phyloP scores from a whole-genome alignment of 169 alveolate genomes.

The Plasmodium vivax region DNA sequence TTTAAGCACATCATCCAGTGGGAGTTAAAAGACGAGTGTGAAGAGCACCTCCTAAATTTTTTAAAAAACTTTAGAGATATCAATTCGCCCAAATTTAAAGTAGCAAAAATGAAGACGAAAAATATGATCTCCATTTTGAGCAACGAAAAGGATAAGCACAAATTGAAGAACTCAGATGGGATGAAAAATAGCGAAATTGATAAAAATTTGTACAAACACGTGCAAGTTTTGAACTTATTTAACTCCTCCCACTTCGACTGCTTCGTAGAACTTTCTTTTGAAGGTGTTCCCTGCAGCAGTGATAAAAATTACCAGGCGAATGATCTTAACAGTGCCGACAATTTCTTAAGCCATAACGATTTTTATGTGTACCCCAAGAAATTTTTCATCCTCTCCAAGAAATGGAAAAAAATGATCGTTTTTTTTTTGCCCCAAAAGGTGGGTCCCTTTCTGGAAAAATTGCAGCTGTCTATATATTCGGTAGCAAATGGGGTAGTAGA shows the following conservation, averaged over 20 bases:
- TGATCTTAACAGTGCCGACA: background rate
- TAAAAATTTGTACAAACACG: constrained; percentile 40
- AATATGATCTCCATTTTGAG: background rate
- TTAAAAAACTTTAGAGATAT: constrained; percentile 23
- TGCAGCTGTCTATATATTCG: constrained; percentile 26
- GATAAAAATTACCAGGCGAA: background rate
- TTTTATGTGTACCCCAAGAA: constrained; percentile 58
- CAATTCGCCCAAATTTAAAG: constrained; percentile 20
- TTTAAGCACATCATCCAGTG: constrained; percentile 22
- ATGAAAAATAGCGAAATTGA: constrained; percentile 11
- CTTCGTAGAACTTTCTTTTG: constrained; percentile 64
- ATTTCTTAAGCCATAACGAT: constrained; percentile 27
- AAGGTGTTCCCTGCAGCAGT: background rate
- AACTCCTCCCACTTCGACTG: constrained; percentile 44
- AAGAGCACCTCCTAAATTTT: constrained; percentile 20
- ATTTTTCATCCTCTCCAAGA: constrained; percentile 36
- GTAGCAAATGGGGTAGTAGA: background rate
- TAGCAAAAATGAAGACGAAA: background rate
- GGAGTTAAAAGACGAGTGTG: constrained; percentile 30
- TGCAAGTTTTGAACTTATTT: constrained; percentile 51
- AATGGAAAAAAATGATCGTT: constrained; percentile 49
- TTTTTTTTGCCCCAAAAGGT: constrained; percentile 38
- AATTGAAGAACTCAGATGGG: background rate
- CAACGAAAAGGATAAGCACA: background rate
- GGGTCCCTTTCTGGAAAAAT: constrained; percentile 14